A percentile compares a stretch with the other conserved stretches of the same genome.
Evolutionary conservation across 441 rosid genomes (phyloP).

Genomic region (Adansonia grandidieri): DNA sequence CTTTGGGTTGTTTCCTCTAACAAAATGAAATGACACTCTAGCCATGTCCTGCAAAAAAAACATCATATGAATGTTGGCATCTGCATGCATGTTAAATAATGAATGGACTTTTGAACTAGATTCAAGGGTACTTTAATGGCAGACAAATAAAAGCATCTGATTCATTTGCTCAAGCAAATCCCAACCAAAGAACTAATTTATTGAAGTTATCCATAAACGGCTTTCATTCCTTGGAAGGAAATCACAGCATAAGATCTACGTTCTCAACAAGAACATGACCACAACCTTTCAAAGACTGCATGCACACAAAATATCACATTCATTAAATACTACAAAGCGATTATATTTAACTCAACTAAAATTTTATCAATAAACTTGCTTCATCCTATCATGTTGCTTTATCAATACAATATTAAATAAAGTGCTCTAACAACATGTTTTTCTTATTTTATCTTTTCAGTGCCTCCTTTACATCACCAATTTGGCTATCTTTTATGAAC

Average conservation of each 20-base stretch:
- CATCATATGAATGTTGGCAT: constrained; percentile 17
- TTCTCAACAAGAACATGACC: not conserved
- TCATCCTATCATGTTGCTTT: not conserved
- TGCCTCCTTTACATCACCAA: not conserved
- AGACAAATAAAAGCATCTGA: not conserved
- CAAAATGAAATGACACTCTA: constrained; percentile 77
- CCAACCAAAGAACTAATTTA: too few species aligned
- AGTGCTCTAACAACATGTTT: not conserved
- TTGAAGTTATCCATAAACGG: not conserved
- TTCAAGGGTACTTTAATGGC: not conserved
- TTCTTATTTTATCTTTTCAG: not conserved
- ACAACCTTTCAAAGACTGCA: not conserved
- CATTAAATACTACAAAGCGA: not conserved
- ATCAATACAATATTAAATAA: not conserved
- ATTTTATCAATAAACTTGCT: not conserved
- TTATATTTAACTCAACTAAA: not conserved
- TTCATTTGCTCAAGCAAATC: not conserved
- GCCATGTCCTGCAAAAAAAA: constrained; percentile 78
- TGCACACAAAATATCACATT: not conserved
- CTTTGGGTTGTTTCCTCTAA: constrained; percentile 73
- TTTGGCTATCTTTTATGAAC: not conserved
- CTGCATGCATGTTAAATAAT: not conserved
- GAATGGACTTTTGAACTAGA: not conserved
- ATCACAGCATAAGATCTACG: not conserved
- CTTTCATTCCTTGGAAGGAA: too few species aligned